These are phyloP conservation scores for Starmerella floris DNA, from an alignment of 805 yeast genomes.

Conservation along the genomic window DNA sequence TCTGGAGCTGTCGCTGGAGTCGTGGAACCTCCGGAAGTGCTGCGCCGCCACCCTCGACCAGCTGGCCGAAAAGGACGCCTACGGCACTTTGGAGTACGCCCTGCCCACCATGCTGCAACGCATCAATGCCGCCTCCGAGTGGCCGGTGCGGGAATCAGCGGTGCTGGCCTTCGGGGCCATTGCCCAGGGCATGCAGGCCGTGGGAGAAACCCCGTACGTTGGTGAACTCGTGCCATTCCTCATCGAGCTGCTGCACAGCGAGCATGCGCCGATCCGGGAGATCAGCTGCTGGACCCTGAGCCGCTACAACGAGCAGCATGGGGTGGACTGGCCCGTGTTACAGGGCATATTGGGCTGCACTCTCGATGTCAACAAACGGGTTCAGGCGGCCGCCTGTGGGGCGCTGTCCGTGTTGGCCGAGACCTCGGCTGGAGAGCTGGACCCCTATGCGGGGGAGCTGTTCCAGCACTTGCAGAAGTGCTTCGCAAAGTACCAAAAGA, in stretches of 20 bases:
- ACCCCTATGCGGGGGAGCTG: constrained; percentile 51
- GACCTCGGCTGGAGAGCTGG: constrained; percentile 49
- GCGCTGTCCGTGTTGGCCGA: constrained; percentile 78
- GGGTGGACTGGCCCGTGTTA: constrained; percentile 61
- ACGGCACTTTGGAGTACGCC: constrained; percentile 48
- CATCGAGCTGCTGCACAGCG: constrained; percentile 63
- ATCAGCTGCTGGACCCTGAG: constrained; percentile 94
- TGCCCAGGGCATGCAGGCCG: constrained; percentile 72
- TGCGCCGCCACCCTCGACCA: constrained; percentile 86
- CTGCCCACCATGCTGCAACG: constrained; percentile 66
- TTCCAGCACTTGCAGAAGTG: constrained; percentile 60
- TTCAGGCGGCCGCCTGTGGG: constrained; percentile 89
- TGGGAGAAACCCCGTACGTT: constrained; percentile 48
- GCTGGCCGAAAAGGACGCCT: constrained; percentile 55
- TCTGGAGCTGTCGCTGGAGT: constrained; percentile 50
- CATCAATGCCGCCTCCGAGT: constrained; percentile 46
- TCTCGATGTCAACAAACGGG: constrained; percentile 73
- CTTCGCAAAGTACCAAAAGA: constrained; percentile 64
- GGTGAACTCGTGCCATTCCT: constrained; percentile 75
- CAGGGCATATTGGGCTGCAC: constrained; percentile 63
- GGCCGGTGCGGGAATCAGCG: constrained; percentile 90
- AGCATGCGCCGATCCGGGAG: constrained; percentile 74
- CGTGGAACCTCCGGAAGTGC: constrained; percentile 88
- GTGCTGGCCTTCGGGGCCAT: constrained; percentile 92
- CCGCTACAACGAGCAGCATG: constrained; percentile 52